phyloP scores from a whole-genome alignment of 495 filamentous ascomycete genomes.

The Penicillium fimorum region DNA sequence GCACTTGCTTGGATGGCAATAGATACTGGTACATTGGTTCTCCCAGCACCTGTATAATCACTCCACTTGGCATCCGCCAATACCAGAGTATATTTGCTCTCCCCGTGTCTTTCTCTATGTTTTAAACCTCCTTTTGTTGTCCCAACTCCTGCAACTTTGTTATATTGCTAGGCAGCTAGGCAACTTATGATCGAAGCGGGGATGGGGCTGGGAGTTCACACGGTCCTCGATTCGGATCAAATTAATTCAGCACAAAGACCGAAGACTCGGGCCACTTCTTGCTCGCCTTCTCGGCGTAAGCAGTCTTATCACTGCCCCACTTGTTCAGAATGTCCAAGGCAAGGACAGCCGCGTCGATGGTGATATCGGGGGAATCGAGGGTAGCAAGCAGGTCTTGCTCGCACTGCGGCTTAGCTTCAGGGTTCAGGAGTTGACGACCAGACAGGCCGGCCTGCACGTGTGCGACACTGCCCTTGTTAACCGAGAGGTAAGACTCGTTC shows the following conservation, averaged over 20 bases:
- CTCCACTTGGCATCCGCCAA: not conserved
- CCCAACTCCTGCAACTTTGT: not conserved
- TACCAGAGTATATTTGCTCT: constrained; percentile 7
- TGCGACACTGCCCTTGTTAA: constrained; percentile 59
- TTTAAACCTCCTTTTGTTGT: not conserved
- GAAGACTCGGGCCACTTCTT: constrained; percentile 71
- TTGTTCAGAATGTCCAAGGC: constrained; percentile 59
- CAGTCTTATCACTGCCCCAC: constrained; percentile 57
- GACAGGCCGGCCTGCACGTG: constrained; percentile 65
- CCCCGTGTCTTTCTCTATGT: constrained; percentile 7
- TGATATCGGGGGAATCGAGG: constrained; percentile 52
- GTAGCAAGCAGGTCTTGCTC: constrained; percentile 61
- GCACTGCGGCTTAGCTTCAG: constrained; percentile 51
- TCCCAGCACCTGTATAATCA: constrained; percentile 6
- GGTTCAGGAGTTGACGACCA: constrained; percentile 58
- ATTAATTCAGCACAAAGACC: constrained; percentile 48
- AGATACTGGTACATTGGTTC: constrained; percentile 10
- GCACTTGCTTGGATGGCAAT: constrained; percentile 6
- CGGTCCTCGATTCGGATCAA: not conserved
- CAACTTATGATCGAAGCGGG: constrained; percentile 2
- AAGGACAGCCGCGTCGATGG: constrained; percentile 58
- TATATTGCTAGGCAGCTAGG: not conserved
- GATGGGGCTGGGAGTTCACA: not conserved
- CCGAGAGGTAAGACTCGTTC: constrained; percentile 65
- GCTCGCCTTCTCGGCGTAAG: constrained; percentile 63